Conservation (phyloP, 768 basidiomycete genomes). For the Hericium alpestre region DNA sequence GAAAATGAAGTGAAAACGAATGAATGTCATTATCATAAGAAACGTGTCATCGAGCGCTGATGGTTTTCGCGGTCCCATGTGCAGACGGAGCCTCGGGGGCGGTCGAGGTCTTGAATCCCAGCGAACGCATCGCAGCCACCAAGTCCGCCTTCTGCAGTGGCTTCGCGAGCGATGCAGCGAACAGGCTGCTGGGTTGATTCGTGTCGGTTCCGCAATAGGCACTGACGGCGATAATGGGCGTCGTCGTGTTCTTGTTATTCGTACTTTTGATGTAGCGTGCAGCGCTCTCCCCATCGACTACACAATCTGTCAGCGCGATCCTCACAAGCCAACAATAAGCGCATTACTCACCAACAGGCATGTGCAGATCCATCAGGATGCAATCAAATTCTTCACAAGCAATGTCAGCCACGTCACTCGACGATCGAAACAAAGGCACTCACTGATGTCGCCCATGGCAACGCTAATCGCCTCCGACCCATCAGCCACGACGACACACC, state of each 20-base stretch:
- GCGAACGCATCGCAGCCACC: constrained; percentile 65
- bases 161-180: constrained; percentile 77
- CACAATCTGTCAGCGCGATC: background rate
- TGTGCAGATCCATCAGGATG: constrained; percentile 90
- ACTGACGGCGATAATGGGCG: constrained; percentile 87
- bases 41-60: constrained; percentile 5
- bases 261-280: constrained; percentile 96
- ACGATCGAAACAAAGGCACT: constrained; percentile 24
- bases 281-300: constrained; percentile 92
- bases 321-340: constrained; percentile 9
- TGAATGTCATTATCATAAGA: constrained; percentile 1
- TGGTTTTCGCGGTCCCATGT: constrained; percentile 3
- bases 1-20: constrained; percentile 2
- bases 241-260: constrained; percentile 86
- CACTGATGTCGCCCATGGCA: constrained; percentile 95
- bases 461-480: constrained; percentile 96
- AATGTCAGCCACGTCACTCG: constrained; percentile 15
- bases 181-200: constrained; percentile 54
- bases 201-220: constrained; percentile 71
- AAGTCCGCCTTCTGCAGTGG: constrained; percentile 85
- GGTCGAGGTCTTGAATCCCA: constrained; percentile 85
- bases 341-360: constrained; percentile 73
- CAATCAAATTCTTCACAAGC: constrained; percentile 73
- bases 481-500: constrained; percentile 90
- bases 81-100: constrained; percentile 32